Conservation (phyloP, 805 yeast species). For the Brettanomyces anomalus region DNA sequence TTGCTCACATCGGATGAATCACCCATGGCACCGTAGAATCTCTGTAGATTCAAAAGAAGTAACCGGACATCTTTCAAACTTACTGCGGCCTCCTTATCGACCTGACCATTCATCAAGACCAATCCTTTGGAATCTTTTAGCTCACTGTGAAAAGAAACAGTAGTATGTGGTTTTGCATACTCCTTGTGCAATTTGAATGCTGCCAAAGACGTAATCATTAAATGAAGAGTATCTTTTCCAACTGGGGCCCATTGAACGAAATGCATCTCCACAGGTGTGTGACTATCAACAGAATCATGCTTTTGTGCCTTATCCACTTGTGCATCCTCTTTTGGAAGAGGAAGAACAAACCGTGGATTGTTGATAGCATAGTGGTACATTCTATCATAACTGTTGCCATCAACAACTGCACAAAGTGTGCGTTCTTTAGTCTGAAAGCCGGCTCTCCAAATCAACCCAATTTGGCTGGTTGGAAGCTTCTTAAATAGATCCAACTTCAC, state of each 20-base stretch:
- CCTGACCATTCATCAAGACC: slow-evolving; percentile 78
- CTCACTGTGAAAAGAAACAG: slow-evolving; percentile 81
- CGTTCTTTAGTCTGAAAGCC: slow-evolving; percentile 58
- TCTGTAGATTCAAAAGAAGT: slow-evolving; percentile 63
- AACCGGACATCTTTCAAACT: slow-evolving; percentile 69
- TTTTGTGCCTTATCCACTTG: slow-evolving; percentile 25
- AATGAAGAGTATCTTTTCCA: slow-evolving; percentile 76
- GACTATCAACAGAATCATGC: slow-evolving; percentile 18
- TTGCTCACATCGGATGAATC: slow-evolving; percentile 32
- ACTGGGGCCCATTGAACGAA: slow-evolving; percentile 91
- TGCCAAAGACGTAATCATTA: slow-evolving; percentile 82
- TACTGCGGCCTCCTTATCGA: slow-evolving; percentile 65
- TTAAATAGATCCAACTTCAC: slow-evolving; percentile 59
- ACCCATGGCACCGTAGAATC: slow-evolving; percentile 70
- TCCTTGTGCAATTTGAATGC: slow-evolving; percentile 88
- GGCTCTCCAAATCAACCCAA: slow-evolving; percentile 84
- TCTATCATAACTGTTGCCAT: slow-evolving; percentile 47
- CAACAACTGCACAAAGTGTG: slow-evolving; percentile 57
- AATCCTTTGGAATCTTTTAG: slow-evolving; percentile 47
- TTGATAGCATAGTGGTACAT: slow-evolving; percentile 58
- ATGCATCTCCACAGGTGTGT: slow-evolving; percentile 61
- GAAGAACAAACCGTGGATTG: slow-evolving; percentile 82
- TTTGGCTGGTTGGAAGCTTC: slow-evolving; percentile 48
- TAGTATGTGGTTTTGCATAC: slow-evolving; percentile 92
- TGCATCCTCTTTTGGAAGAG: slow-evolving; percentile 60